phyloP scores from a whole-genome alignment of 768 basidiomycete species.

The Auriscalpium microsporum region DNA sequence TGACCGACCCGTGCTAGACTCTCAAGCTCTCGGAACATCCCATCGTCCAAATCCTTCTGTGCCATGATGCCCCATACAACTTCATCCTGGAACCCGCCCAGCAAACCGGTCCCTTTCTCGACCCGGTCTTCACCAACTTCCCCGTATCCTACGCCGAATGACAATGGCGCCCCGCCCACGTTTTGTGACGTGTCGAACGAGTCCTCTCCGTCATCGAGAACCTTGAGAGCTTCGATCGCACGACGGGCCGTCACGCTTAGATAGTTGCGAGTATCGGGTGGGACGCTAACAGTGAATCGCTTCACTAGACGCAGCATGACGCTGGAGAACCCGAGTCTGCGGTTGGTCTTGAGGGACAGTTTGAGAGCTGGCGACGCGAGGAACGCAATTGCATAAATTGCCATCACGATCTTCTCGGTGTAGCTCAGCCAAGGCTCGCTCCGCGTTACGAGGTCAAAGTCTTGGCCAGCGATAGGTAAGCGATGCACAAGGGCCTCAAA shows the following conservation, averaged over 20 bases:
- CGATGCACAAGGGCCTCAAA: constrained; percentile 71
- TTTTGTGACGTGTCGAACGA: constrained; percentile 61
- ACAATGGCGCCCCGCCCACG: constrained; percentile 46
- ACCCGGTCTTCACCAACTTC: constrained; percentile 57
- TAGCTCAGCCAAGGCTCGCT: constrained; percentile 66
- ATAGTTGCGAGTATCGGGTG: constrained; percentile 42
- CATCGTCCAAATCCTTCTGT: constrained; percentile 62
- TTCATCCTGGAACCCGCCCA: constrained; percentile 62
- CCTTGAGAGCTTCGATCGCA: constrained; percentile 68
- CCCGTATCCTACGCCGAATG: constrained; percentile 82
- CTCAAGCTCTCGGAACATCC: constrained; percentile 72
- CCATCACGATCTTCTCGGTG: constrained; percentile 69
- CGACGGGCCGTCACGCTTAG: constrained; percentile 53
- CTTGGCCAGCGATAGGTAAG: constrained; percentile 70
- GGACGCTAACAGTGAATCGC: constrained; percentile 44
- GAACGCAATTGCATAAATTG: constrained; percentile 83
- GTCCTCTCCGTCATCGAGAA: constrained; percentile 70
- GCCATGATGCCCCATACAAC: constrained; percentile 64
- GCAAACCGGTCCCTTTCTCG: constrained; percentile 68
- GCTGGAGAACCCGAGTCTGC: constrained; percentile 55
- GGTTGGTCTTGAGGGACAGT: constrained; percentile 55
- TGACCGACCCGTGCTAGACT: constrained; percentile 66
- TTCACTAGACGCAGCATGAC: constrained; percentile 68
- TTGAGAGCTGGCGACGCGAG: constrained; percentile 72
- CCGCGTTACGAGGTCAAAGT: constrained; percentile 57